Base-by-base conservation (phyloP, 208 protist species). In the Acanthamoeba culbertsoni region DNA sequence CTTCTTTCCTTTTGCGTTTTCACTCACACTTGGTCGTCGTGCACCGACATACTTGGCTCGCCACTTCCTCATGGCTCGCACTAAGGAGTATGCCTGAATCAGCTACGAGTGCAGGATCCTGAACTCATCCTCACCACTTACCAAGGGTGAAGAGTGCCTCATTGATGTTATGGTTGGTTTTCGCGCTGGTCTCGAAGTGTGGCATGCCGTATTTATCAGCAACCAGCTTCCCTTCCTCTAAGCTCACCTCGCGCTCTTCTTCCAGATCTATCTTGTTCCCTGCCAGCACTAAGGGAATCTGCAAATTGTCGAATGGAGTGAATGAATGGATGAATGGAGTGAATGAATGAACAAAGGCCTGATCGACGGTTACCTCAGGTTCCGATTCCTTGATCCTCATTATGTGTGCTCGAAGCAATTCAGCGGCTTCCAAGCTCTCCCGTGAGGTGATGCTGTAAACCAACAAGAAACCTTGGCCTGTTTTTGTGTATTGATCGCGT, bases 241-340 rank as follows among this genome's bases (percentile, higher is more conserved):
- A 10, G 23, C 57, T 73, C 37, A 95, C 94, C 35, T 53, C 77
- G 26, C 90, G 55, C 28, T 93, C 40, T 23, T 94, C 88, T 31
- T 92, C 86, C 20, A 96, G 77, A 94, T 96, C 95, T 46, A 94
- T 92, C 57, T 96, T 96, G 92, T 97, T 97, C 37, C 95, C 96
- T 35, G 94, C 93, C 35, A 97, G 59, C 28, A 97, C 89, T 57
- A 97, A 94, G 23, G 96, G 96, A 23, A 97, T 91, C 93, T 95
- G 59, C n/a, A n/a, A n/a, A n/a, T n/a, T n/a, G n/a, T n/a, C n/a
- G n/a, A n/a, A n/a, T n/a, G n/a, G n/a, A n/a, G n/a, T n/a, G n/a
- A n/a, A n/a, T n/a, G n/a, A n/a, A n/a, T n/a, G n/a, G n/a, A n/a
- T n/a, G n/a, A n/a, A n/a, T n/a, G n/a, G n/a, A n/a, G n/a, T n/a